A percentile compares a stretch with the other conserved stretches of the same genome.
Conservation (phyloP, 2,329 filamentous ascomycete genomes). For the Pestalotiopsis sp. region DNA sequence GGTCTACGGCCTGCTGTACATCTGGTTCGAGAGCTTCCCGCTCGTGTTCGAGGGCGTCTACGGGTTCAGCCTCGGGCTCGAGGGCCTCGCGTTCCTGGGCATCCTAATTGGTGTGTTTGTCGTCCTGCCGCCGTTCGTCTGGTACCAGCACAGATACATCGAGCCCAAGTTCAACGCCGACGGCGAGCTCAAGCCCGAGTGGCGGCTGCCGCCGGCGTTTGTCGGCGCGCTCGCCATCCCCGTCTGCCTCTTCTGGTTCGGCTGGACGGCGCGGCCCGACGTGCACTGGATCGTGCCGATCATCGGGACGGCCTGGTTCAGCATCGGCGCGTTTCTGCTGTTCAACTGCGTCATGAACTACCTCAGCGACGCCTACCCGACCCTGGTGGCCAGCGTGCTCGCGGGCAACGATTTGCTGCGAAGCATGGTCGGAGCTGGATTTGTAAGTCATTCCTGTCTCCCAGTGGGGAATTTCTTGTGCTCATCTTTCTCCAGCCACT, state of each 20-base stretch:
- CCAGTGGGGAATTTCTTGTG: background rate
- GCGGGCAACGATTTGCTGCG: conserved; percentile 26
- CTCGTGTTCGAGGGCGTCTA: conserved; percentile 54
- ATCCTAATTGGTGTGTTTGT: conserved; percentile 48
- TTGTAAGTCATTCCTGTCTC: conserved; percentile 13
- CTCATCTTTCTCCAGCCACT: conserved; percentile 16
- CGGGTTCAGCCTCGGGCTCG: conserved; percentile 48
- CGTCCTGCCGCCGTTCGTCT: conserved; percentile 58
- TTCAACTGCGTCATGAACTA: conserved; percentile 30
- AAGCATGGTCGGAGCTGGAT: conserved; percentile 22
- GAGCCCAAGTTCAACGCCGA: conserved; percentile 61
- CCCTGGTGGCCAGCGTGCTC: conserved; percentile 24
- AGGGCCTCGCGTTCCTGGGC: conserved; percentile 51
- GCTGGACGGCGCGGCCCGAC: conserved; percentile 53
- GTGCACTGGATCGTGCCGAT: conserved; percentile 61
- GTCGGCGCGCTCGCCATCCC: conserved; percentile 60
- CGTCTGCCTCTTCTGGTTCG: conserved; percentile 58
- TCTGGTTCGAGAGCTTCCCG: conserved; percentile 59
- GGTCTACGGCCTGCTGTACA: conserved; percentile 50
- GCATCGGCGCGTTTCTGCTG: conserved; percentile 24
- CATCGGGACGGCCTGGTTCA: conserved; percentile 52
- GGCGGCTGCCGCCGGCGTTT: conserved; percentile 62
- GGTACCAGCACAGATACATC: conserved; percentile 68
- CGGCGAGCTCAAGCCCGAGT: conserved; percentile 65
- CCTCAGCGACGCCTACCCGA: conserved; percentile 24